A percentile compares a stretch with the other conserved stretches of the same genome.
These are phyloP conservation scores for Fusarium sp. DNA, from an alignment of 2,329 filamentous ascomycete species.

Conservation along the genomic window DNA sequence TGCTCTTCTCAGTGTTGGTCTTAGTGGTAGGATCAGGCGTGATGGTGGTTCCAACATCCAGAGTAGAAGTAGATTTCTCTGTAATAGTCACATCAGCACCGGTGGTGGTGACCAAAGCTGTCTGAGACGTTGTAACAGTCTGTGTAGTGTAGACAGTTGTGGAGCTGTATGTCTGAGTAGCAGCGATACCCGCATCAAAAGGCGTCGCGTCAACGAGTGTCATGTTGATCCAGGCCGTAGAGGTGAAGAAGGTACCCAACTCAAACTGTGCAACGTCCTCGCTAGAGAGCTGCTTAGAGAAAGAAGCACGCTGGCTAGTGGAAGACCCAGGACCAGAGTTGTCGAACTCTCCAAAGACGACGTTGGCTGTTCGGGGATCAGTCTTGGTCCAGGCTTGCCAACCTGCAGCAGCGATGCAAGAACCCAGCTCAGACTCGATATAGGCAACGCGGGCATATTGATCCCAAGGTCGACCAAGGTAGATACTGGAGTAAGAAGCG, in stretches of 20 bases:
- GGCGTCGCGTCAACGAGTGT: constrained; percentile 33
- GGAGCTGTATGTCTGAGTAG: constrained; percentile 7
- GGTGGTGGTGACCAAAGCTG: constrained; percentile 19
- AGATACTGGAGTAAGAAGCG: constrained; percentile 34
- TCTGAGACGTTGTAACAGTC: constrained; percentile 28
- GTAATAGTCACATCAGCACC: constrained; percentile 19
- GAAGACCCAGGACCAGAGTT: constrained; percentile 34
- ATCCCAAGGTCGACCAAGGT: constrained; percentile 37
- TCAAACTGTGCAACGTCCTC: constrained; percentile 26
- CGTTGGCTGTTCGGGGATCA: constrained; percentile 32
- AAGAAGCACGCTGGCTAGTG: constrained; percentile 30
- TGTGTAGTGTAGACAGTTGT: constrained; percentile 35
- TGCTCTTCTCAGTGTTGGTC: constrained; percentile 28
- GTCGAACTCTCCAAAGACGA: constrained; percentile 33
- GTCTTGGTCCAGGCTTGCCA: constrained; percentile 36
- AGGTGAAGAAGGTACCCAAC: constrained; percentile 29
- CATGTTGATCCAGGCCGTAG: constrained; percentile 36
- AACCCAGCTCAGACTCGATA: constrained; percentile 26
- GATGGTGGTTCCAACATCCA: constrained; percentile 33
- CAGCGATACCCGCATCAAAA: constrained; percentile 18
- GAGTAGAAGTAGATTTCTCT: constrained; percentile 21
- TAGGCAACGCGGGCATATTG: constrained; percentile 36
- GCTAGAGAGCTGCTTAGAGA: constrained; percentile 24
- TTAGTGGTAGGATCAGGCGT: constrained; percentile 30
- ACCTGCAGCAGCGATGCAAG: constrained; percentile 18